Evolutionary conservation across 78 protist species (phyloP), one percentile per base, ranked within the genome.

Genomic region (Monocercomonoides exilis): DNA sequence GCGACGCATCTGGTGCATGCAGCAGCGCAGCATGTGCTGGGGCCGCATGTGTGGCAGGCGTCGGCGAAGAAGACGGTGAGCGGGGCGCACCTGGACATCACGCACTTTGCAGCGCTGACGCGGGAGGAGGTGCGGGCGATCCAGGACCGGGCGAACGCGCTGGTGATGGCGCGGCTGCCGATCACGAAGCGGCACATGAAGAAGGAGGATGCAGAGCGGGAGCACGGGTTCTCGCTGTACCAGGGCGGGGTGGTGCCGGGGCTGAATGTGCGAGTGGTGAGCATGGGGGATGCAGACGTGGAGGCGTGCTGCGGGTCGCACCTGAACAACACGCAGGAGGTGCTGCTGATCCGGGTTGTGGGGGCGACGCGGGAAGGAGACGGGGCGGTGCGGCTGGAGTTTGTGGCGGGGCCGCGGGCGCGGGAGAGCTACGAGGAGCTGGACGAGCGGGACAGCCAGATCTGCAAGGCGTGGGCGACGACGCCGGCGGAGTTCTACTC

Each of bases 161-260:
- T 88, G 11, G 33, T 88, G 5, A 87, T 11, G 32, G 36, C 2
- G 21, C 2, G 89, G n/a, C 38, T n/a, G 44, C 43, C 43, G 1
- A 34, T 87, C 35, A 1, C 0, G 32, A 88, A 84, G 85, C 43
- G 4, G 21, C 36, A 43, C 11, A 0, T 85, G 11, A 21, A 41
- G 33, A 85, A 84, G 80, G 70, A 84, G 3, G n/a, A n/a, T n/a
- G 90, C 90, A 77, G 90, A 88, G 44, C 44, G 45, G 34, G 33
- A 5, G 0, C 46, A 88, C 11, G 90, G 90, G 2, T 88, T 77
- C 87, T 42, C 87, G 6, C 46, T 88, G 32, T 88, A 88, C 41
- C 90, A 88, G 38, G 90, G 90, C 2, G 90, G 90, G 43, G 85
- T 84, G 11, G 87, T 88, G 35, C 87, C 90, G 0, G 90, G 90